Evolutionary conservation across 2,329 filamentous ascomycete species (phyloP).

Genomic region (Volutella citrinella): DNA sequence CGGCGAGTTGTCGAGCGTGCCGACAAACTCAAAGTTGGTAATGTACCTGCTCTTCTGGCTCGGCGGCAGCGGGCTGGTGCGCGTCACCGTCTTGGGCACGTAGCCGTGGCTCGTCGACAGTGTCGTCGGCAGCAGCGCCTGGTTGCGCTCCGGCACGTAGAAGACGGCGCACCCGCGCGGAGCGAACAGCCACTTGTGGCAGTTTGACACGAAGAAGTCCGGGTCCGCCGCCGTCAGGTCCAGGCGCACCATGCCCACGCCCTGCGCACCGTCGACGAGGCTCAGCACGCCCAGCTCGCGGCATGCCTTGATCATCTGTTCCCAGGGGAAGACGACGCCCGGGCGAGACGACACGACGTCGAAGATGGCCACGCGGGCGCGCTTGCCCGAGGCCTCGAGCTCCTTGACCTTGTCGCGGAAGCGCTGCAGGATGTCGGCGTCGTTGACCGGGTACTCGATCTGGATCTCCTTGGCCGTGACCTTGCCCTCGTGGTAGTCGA

Average conservation of each 20-base stretch:
- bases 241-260: slow-evolving; percentile 73
- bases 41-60: slow-evolving; percentile 59
- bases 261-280: slow-evolving; percentile 81
- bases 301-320: slow-evolving; percentile 62
- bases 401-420: slow-evolving; percentile 59
- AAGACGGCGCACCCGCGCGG: slow-evolving; percentile 80
- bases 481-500: slow-evolving; percentile 57
- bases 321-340: slow-evolving; percentile 76
- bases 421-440: slow-evolving; percentile 59
- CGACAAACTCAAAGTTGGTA: slow-evolving; percentile 70
- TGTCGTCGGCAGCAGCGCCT: slow-evolving; percentile 69
- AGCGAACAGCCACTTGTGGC: slow-evolving; percentile 85
- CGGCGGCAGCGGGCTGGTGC: slow-evolving; percentile 41
- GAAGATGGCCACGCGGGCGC: slow-evolving; percentile 64
- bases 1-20: slow-evolving; percentile 69
- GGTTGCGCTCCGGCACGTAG: slow-evolving; percentile 74
- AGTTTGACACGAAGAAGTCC: slow-evolving; percentile 86
- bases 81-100: slow-evolving; percentile 38
- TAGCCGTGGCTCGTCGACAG: slow-evolving; percentile 82
- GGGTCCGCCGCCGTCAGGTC: slow-evolving; percentile 66
- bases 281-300: slow-evolving; percentile 66
- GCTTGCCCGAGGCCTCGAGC: slow-evolving; percentile 54
- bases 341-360: slow-evolving; percentile 80
- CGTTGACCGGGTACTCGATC: slow-evolving; percentile 66
- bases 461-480: slow-evolving; percentile 52